Base-by-base conservation (phyloP, 495 filamentous ascomycete genomes). In the Penicillium psychrofluorescens region DNA sequence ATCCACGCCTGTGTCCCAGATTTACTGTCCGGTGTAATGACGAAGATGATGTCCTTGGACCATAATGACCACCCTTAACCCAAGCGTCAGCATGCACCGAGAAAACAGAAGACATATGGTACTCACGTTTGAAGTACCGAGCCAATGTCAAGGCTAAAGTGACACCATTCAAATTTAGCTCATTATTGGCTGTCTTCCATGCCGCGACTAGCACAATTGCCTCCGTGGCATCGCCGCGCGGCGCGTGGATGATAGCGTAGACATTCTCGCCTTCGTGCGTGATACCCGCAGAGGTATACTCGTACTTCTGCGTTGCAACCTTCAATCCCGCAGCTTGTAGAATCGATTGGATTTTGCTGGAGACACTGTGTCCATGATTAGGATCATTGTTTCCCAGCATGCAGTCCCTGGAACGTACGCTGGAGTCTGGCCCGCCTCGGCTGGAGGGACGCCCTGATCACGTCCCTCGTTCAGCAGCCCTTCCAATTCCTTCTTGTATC, bases 41-140 rank as follows among this genome's bases (percentile, higher is more conserved):
- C 63, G 63, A 98, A 83, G 37, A 98, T 92, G 52, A 98, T 95
- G 49, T 98, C 92, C 66, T 98, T 98, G 32, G 89, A 95, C 92
- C 92, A 98, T 9, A 98, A 71, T 22, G 88, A 95, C 92, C 92
- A 98, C 48, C 89, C 82, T 86, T 33, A 16, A 11, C 16, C 15
- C n/a, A 35, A 8, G 36, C 13, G 40, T 67, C 36, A 66, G 59
- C 42, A 32, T 36, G 33, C 7, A 9, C 31, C 5, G 15, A 16
- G 27, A 1, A 29, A 8, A 34, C 9, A 14, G 6, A 16, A 39
- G 46, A n/a, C 12, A 10, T 9, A 7, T 8, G 32, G 7, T 41
- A 61, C 75, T 37, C 54, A 80, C 85, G 75, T 61, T 92, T 95
- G 68, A 98, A 95, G 64, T 98, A 98, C 54, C 92, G 76, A 10